Percentiles rank a stretch among this genome's conserved stretches.
Evolutionary conservation across 2,329 filamentous ascomycete genomes (phyloP).

Genomic region (Calonectria ilicicola): DNA sequence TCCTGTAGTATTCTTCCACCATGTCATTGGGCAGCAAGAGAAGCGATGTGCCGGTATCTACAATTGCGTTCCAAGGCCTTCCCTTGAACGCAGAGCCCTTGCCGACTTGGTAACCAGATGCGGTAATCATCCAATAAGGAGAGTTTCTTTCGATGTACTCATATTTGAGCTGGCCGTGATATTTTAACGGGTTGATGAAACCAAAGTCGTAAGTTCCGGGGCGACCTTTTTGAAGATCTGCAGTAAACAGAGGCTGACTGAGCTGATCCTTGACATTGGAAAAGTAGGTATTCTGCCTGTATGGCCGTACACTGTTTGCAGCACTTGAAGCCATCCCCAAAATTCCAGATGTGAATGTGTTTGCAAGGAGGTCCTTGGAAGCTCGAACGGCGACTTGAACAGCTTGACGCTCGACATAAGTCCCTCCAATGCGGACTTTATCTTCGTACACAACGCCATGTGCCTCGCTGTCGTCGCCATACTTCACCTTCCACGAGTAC

Average conservation of each 20-base stretch:
- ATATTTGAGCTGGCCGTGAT: slow-evolving; percentile 72
- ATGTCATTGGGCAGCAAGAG: slow-evolving; percentile 45
- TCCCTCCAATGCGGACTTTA: neutral
- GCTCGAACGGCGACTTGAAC: neutral
- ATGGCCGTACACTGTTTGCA: slow-evolving; percentile 55
- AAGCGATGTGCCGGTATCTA: slow-evolving; percentile 73
- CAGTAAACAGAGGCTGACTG: slow-evolving; percentile 69
- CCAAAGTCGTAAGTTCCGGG: slow-evolving; percentile 80
- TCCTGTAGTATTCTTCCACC: neutral
- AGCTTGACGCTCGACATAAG: neutral
- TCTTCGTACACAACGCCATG: neutral
- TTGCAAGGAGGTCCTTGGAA: neutral
- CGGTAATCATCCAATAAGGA: slow-evolving; percentile 73
- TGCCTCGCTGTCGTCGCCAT: neutral
- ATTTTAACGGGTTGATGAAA: slow-evolving; percentile 72
- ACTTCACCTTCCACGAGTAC: neutral
- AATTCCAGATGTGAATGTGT: neutral
- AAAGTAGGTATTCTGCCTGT: slow-evolving; percentile 56
- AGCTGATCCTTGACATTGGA: slow-evolving; percentile 44
- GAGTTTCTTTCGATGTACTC: slow-evolving; percentile 68
- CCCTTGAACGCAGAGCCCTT: slow-evolving; percentile 46
- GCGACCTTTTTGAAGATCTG: slow-evolving; percentile 69
- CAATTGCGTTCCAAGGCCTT: slow-evolving; percentile 55
- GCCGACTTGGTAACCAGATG: slow-evolving; percentile 36
- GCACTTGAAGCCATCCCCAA: neutral